A percentile compares a stretch with the other conserved stretches of the same genome.
Evolutionary conservation across 2,329 filamentous ascomycete genomes (phyloP).

Genomic region (Fusarium sp.): DNA sequence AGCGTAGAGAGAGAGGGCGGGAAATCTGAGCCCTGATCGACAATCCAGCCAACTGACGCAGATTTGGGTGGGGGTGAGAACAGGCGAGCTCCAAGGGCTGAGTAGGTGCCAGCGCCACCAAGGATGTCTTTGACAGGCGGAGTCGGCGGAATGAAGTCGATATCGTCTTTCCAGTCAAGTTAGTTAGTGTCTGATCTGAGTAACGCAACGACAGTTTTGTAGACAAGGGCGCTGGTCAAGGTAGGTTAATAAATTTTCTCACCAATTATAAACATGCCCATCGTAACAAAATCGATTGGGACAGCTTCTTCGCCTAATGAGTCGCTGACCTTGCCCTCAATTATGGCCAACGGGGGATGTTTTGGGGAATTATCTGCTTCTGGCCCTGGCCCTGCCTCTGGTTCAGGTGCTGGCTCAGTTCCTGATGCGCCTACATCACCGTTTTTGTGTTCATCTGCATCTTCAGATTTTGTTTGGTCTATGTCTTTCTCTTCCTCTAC

Average conservation of each 20-base stretch:
- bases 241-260: constrained; percentile 40
- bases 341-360: neutral
- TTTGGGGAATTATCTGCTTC: constrained; percentile 3
- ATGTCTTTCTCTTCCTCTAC: neutral
- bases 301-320: constrained; percentile 1
- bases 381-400: neutral
- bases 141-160: constrained; percentile 79
- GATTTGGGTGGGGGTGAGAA: constrained; percentile 78
- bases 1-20: constrained; percentile 69
- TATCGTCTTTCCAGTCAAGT: constrained; percentile 76
- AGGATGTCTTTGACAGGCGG: constrained; percentile 77
- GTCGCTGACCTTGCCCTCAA: neutral
- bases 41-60: constrained; percentile 82
- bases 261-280: constrained; percentile 82
- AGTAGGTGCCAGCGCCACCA: constrained; percentile 90
- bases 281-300: constrained; percentile 69
- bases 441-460: neutral
- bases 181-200: constrained; percentile 12
- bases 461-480: constrained; percentile 4
- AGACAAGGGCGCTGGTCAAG: neutral
- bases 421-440: neutral
- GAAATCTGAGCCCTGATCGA: constrained; percentile 91
- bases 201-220: neutral
- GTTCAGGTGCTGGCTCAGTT: neutral
- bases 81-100: constrained; percentile 86